A percentile compares a stretch with the other conserved stretches of the same genome.
These are phyloP conservation scores for Carex kokanica DNA, from an alignment of 176 grass and related monocot genomes.

Conservation along the genomic window DNA sequence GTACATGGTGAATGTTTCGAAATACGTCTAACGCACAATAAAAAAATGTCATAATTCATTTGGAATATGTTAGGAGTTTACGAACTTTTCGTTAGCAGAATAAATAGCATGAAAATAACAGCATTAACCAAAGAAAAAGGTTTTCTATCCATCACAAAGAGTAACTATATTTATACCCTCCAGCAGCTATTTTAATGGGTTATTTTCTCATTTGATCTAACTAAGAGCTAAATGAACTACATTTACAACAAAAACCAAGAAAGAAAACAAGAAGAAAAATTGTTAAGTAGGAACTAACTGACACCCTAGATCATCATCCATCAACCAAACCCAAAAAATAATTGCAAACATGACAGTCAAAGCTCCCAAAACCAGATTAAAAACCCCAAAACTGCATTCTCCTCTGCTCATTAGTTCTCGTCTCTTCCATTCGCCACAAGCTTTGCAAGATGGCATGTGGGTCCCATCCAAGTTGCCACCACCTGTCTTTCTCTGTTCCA, in stretches of 20 bases:
- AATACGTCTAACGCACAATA: no score
- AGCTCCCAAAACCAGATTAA: conserved; percentile 21
- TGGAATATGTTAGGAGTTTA: no score
- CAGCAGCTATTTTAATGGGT: neutral
- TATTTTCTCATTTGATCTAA: neutral
- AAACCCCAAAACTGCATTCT: neutral
- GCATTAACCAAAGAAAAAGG: neutral
- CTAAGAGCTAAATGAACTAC: neutral
- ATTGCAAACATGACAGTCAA: neutral
- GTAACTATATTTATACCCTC: conserved; percentile 2
- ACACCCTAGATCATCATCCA: conserved; percentile 25
- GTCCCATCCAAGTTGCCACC: conserved; percentile 20
- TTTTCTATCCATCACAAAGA: conserved; percentile 13
- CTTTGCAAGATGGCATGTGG: conserved; percentile 26
- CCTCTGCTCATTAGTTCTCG: conserved; percentile 30
- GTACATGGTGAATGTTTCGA: no score
- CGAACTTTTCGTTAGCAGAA: no score
- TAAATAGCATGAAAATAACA: neutral
- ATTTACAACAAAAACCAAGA: conserved; percentile 14
- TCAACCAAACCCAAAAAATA: conserved; percentile 34
- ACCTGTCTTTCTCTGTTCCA: conserved; percentile 29
- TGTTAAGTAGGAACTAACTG: conserved; percentile 46
- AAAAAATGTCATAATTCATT: no score
- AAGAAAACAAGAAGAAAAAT: neutral
- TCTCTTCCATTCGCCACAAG: conserved; percentile 17